Evolutionary conservation across 1,284 basidiomycete genomes (phyloP).

Genomic region (Trichosporon sp.): DNA sequence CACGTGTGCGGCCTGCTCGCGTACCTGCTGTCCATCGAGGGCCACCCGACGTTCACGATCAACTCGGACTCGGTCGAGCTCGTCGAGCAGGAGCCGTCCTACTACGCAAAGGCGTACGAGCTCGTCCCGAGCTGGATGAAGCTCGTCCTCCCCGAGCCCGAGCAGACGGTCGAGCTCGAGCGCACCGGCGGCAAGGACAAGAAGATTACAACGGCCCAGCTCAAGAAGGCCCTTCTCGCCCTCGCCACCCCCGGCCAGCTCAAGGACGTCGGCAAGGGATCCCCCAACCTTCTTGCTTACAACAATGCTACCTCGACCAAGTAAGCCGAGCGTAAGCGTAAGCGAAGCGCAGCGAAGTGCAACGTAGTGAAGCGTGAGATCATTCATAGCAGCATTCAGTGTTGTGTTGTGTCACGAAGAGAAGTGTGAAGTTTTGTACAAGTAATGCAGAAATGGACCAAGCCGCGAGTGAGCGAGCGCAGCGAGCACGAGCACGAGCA

Average conservation of each 20-base stretch:
- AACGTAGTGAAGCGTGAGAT: too few species aligned
- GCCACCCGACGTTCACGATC: slow-evolving; percentile 55
- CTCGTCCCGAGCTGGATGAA: slow-evolving; percentile 42
- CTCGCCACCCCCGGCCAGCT: slow-evolving; percentile 60
- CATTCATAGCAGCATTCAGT: neutral
- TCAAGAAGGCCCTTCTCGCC: slow-evolving; percentile 67
- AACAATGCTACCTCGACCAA: slow-evolving; percentile 64
- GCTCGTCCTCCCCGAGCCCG: slow-evolving; percentile 41
- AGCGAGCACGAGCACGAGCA: neutral
- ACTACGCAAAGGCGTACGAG: slow-evolving; percentile 48
- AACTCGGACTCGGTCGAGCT: slow-evolving; percentile 32
- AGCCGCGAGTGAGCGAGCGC: neutral
- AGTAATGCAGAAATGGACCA: slow-evolving; percentile 1
- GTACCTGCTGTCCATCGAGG: slow-evolving; percentile 76
- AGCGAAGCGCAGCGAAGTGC: too few species aligned
- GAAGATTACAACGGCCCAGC: slow-evolving; percentile 57
- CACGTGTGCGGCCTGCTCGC: slow-evolving; percentile 65
- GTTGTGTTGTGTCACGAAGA: too few species aligned
- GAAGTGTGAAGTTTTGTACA: slow-evolving; percentile 3
- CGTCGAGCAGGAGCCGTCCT: slow-evolving; percentile 47
- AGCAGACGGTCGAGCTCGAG: slow-evolving; percentile 26
- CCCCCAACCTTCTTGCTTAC: slow-evolving; percentile 68
- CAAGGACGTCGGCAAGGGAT: slow-evolving; percentile 47
- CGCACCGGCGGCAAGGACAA: slow-evolving; percentile 33
- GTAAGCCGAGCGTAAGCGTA: too few species aligned